Evolutionary conservation across 306 rosid genomes (phyloP).

Genomic region (Quercus mongolica): DNA sequence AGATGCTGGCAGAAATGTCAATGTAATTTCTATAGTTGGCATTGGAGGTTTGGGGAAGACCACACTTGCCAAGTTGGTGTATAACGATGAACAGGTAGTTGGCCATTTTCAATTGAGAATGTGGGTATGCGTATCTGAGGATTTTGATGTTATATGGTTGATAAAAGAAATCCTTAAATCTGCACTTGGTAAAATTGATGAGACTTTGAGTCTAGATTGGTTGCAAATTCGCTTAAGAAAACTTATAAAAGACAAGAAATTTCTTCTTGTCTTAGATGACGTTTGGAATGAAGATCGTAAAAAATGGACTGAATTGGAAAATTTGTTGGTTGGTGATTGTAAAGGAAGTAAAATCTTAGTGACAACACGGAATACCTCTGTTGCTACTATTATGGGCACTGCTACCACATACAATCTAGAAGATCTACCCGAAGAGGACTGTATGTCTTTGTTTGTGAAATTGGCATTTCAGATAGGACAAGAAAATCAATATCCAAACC

Average conservation of each 20-base stretch:
- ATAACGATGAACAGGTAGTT: background rate
- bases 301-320: constrained; percentile 4
- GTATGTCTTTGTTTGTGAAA: background rate
- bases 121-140: constrained; percentile 16
- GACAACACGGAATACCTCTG: background rate
- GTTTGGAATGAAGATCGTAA: constrained; percentile 7
- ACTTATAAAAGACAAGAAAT: background rate
- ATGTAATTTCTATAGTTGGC: background rate
- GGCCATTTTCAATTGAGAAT: constrained; percentile 8
- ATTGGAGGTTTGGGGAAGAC: background rate
- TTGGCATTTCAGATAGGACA: constrained; percentile 9
- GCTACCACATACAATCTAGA: background rate
- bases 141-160: constrained; percentile 12
- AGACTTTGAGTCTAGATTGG: too few species aligned
- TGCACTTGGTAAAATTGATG: background rate
- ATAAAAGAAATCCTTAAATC: background rate
- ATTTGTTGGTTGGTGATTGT: background rate
- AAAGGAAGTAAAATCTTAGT: constrained; percentile 13
- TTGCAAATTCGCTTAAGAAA: background rate
- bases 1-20: rapidly evolving
- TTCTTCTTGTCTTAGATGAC: background rate
- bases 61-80: background rate
- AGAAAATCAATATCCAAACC: background rate
- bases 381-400: constrained; percentile 18
- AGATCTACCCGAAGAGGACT: background rate